Base-by-base conservation (phyloP, 768 basidiomycete genomes). In the Calocybe indica region DNA sequence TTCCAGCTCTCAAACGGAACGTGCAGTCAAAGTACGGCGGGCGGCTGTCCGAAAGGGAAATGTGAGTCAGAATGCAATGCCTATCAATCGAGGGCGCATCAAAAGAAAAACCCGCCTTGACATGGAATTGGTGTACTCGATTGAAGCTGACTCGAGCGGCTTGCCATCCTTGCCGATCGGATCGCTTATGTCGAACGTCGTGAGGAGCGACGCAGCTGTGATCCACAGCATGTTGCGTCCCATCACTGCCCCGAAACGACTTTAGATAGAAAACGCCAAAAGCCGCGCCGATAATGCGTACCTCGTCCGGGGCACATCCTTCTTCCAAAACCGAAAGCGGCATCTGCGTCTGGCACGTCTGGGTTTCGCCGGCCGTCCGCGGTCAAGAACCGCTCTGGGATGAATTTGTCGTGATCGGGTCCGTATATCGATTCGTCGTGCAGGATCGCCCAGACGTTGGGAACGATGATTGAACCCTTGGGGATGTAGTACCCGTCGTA, bases 401-500 rank as follows among this genome's bases (percentile, higher is more conserved):
- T 41, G 40, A 41, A 41, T 41, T 41, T 31, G 10, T 15, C 22
- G 22, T 15, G 40, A 6, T 41, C 40, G 1, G 40, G 40, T 15
- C 22, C 22, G 15, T 41, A 15, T 6, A 28, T 31, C 2, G 40
- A 31, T 22, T 22, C 22, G 15, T 41, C 31, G 12, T 41, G 40
- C 12, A 41, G 40, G 22, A 41, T 41, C 31, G 40, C 40, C 47
- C 47, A 48, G 32, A 34, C 28, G 12, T 43, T 43, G 6, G 40
- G 32, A 31, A 48, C 35, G 8, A 48, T 37, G n/a, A 48, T 13
- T 10, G 47, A 42, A 31, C 47, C 47, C 30, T 48, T 48, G 13
- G 47, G 47, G 28, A 48, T 48, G 32, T 42, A 13, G 35, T 30
- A 48, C 22, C 47, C 47, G n/a, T 48, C 35, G 12, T 48, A 48